Base-by-base conservation (phyloP, 805 yeast genomes). In the Lipomyces sp. region DNA sequence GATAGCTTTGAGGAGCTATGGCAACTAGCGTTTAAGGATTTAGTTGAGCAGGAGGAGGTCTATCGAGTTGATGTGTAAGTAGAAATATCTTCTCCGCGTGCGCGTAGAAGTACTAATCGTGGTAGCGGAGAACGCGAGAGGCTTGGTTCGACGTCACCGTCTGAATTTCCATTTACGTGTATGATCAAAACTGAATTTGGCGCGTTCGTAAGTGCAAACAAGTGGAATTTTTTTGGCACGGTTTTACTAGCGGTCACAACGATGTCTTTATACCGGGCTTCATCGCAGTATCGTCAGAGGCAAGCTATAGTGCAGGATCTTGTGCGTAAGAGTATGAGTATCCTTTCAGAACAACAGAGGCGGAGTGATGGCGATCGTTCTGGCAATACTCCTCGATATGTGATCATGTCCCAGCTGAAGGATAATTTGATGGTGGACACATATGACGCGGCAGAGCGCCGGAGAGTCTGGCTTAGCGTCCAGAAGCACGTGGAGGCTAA, bases 361-460 rank as follows among this genome's bases (percentile, higher is more conserved):
- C 33, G 39, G 13, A 66, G 73, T 58, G 73, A 69, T 18, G 64
- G 64, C 11, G 81, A 81, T 33, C 67, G 70, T 57, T 76, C 75
- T 32, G 80, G 78, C 15, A 74, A 76, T 72, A 80, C 79, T 53
- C 80, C 75, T 39, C 74, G 81, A 8, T 89, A 82, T 72, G 78
- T 90, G 64, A 90, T 91, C 50, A 82, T 89, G 18, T 88, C 88
- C 57, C 95, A 90, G 73, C 79, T 90, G 33, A 60, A 74, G 48
- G 72, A 72, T 60, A 94, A 89, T 73, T 79, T 90, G 32, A 60
- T 74, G 39, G 67, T 69, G 11, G 77, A 74, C 35, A 71, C 74
- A 3, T 76, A 77, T 32, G 75, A 74, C n/a, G 73, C 73, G 8
- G 70, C 57, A 8, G 65, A 64, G 69, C 32, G 78, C 69, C 65